phyloP scores from a whole-genome alignment of 257 asterid species.

The Mitragyna speciosa region DNA sequence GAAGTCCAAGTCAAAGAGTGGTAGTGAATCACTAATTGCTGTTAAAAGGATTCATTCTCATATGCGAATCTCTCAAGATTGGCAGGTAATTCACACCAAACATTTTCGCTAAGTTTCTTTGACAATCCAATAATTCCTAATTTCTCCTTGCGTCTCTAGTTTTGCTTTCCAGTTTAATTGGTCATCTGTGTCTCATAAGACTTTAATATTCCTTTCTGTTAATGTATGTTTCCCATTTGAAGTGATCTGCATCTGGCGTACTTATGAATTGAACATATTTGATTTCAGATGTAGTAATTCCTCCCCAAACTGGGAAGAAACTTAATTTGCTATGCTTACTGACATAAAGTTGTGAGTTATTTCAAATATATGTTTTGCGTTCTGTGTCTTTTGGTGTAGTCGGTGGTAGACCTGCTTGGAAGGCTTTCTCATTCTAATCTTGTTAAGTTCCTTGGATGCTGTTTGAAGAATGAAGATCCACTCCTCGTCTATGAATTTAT shows the following conservation, averaged over 20 bases:
- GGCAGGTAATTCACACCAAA: conserved; percentile 49
- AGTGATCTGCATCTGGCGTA: not conserved
- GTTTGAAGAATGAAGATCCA: conserved; percentile 67
- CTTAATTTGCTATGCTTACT: not conserved
- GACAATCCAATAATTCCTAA: not conserved
- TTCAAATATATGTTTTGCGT: conserved; percentile 9
- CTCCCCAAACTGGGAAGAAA: not conserved
- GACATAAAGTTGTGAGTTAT: not conserved
- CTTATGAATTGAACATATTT: not conserved
- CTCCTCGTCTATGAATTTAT: conserved; percentile 76
- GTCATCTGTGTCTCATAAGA: not conserved
- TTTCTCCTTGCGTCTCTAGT: not conserved
- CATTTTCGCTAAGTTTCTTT: too few species aligned
- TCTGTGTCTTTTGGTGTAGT: conserved; percentile 34
- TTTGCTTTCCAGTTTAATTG: not conserved
- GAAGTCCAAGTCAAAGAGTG: conserved; percentile 35
- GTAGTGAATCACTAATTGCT: conserved; percentile 51
- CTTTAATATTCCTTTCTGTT: not conserved
- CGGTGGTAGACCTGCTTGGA: conserved; percentile 75
- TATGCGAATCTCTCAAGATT: conserved; percentile 61
- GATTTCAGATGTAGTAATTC: not conserved
- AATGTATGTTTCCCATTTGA: not conserved
- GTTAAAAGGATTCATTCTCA: conserved; percentile 56
- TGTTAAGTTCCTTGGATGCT: conserved; percentile 72
- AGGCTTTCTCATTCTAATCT: conserved; percentile 74